Conservation (phyloP, 495 filamentous ascomycete species). For the Aspergillus carlsbadensis region DNA sequence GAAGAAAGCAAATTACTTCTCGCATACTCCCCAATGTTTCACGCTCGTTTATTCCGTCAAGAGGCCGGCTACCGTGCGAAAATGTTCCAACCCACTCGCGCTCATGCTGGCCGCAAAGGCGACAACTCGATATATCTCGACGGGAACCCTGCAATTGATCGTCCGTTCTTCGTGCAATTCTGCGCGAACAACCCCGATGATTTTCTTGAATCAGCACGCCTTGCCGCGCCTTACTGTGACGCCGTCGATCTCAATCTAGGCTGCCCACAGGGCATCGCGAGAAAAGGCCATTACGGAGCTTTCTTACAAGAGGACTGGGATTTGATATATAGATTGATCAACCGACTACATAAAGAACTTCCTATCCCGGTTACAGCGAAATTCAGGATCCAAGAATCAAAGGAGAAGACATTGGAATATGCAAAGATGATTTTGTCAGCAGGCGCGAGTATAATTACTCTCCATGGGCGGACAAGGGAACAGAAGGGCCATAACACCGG, state of each 20-base stretch:
- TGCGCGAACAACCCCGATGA: conserved; percentile 85
- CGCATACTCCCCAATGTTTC: conserved; percentile 93
- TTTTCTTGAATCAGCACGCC: conserved; percentile 70
- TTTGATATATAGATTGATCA: conserved; percentile 76
- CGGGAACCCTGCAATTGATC: conserved; percentile 77
- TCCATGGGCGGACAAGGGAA: conserved; percentile 85
- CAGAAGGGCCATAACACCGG: conserved; percentile 97
- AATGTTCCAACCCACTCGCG: conserved; percentile 71
- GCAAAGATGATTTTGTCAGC: conserved; percentile 84
- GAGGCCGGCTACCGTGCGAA: conserved; percentile 69
- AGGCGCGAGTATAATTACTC: conserved; percentile 87
- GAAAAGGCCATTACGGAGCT: conserved; percentile 84
- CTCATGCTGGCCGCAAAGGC: conserved; percentile 29
- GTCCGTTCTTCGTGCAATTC: conserved; percentile 94
- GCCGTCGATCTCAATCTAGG: conserved; percentile 96
- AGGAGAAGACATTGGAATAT: conserved; percentile 83
- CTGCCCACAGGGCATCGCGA: conserved; percentile 96
- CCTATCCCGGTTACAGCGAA: conserved; percentile 89
- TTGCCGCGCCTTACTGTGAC: conserved; percentile 82
- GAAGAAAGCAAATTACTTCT: conserved; percentile 59
- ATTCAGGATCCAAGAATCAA: conserved; percentile 85
- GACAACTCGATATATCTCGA: conserved; percentile 62
- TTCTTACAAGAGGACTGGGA: conserved; percentile 94
- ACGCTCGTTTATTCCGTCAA: conserved; percentile 79
- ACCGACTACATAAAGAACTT: conserved; percentile 68